Conservation (phyloP, 495 filamentous ascomycete genomes). For the Aspergillus saccharolyticus region DNA sequence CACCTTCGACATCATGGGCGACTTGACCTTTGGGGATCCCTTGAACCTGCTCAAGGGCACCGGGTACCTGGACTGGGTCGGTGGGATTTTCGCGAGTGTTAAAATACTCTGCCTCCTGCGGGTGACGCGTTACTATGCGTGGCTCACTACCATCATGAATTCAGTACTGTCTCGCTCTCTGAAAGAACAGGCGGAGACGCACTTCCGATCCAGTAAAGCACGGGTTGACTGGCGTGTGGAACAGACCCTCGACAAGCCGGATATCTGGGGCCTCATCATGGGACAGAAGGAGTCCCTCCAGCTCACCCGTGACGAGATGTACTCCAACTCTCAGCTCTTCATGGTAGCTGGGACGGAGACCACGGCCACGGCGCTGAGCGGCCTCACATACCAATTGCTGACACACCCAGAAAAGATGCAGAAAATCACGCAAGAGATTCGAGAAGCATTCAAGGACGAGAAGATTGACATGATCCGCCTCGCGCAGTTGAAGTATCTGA, state of each 20-base stretch:
- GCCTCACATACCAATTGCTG: conserved; percentile 44
- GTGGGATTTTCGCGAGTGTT: conserved; percentile 19
- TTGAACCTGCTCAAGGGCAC: conserved; percentile 44
- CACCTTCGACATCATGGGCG: conserved; percentile 57
- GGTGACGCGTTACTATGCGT: conserved; percentile 9
- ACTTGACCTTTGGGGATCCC: conserved; percentile 50
- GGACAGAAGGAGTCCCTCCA: conserved; percentile 1
- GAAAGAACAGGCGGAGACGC: conserved; percentile 1
- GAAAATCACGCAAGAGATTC: conserved; percentile 43
- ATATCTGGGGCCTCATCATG: conserved; percentile 14
- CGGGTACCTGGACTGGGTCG: conserved; percentile 42
- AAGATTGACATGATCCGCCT: conserved; percentile 46
- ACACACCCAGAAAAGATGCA: conserved; percentile 36
- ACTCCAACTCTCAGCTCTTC: conserved; percentile 24
- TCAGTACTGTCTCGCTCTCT: background rate
- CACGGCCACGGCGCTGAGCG: conserved; percentile 49
- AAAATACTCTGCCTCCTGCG: conserved; percentile 10
- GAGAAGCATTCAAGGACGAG: conserved; percentile 38
- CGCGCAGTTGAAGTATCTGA: conserved; percentile 41
- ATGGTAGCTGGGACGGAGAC: conserved; percentile 53
- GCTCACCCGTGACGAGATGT: conserved; percentile 14
- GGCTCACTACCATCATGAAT: conserved; percentile 1
- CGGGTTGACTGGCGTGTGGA: conserved; percentile 4
- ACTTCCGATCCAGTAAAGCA: conserved; percentile 6
- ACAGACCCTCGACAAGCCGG: background rate